Percentiles rank a stretch among this genome's conserved stretches.
These are phyloP conservation scores for Paulinella micropora DNA, from an alignment of 78 protist genomes.

Conservation along the genomic window DNA sequence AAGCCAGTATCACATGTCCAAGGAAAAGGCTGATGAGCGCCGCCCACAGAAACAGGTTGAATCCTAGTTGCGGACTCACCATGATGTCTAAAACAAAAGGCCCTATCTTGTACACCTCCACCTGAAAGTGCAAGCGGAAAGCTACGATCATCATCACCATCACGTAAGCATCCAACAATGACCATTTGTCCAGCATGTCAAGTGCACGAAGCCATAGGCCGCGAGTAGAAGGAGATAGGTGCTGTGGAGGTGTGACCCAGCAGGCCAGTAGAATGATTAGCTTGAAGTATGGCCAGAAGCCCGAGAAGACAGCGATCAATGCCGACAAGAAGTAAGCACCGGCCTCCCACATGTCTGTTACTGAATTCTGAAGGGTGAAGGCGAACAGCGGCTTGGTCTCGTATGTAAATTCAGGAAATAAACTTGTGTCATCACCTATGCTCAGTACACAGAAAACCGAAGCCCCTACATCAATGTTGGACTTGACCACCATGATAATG, in stretches of 20 bases:
- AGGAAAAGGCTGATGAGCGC: conserved; percentile 15
- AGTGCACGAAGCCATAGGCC: not conserved
- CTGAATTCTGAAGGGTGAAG: too few species aligned
- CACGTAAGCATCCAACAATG: conserved; percentile 27
- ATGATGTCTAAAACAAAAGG: conserved; percentile 1
- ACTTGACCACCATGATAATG: too few species aligned
- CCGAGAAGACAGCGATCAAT: conserved; percentile 24
- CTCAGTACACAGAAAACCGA: too few species aligned
- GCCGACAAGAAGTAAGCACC: conserved; percentile 12
- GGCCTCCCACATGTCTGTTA: conserved; percentile 48
- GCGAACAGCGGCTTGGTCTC: too few species aligned
- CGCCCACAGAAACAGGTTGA: conserved; percentile 13
- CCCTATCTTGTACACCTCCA: not conserved
- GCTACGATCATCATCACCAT: conserved; percentile 27
- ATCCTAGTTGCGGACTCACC: conserved; percentile 21
- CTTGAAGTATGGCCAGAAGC: conserved; percentile 40
- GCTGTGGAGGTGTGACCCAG: conserved; percentile 16
- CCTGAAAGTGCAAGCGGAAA: not conserved
- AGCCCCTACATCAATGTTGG: too few species aligned
- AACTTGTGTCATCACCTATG: too few species aligned
- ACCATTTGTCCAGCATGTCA: conserved; percentile 32
- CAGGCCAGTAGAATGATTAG: not conserved
- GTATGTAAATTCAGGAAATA: too few species aligned
- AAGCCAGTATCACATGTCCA: conserved; percentile 12
- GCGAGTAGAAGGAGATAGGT: not conserved